Evolutionary conservation across 1,284 basidiomycete genomes (phyloP), one percentile per base, ranked within the genome.

Genomic region (Phlebopus sp.): DNA sequence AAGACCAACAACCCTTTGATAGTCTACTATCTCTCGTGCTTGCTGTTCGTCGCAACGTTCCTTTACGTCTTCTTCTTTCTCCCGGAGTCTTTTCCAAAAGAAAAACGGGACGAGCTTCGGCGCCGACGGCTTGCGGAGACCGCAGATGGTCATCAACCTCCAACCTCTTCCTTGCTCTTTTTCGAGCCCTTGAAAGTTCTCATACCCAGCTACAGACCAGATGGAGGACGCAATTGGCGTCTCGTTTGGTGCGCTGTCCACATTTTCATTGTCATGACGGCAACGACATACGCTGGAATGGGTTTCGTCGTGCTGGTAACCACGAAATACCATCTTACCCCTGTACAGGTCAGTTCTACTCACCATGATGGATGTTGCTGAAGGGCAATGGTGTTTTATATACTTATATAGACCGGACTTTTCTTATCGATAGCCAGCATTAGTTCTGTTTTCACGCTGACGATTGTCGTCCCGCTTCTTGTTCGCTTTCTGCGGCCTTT

Each of bases 71-170:
- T 43, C 9, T 46, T 51, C 13, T 19, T 64, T 21, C 45, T 69
- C 0, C 67, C 69, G 4, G 67, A 71, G 47, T 63, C 68, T 4
- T 62, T 69, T 29, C 48, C 63, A 0, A 46, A 57, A 30, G 56
- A 61, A 27, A 67, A 62, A 37, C 56, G 61, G 36, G 51, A 56
- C 2, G 56, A 51, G n/a, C 49, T 67, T 3, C 52, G 45, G 3
- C 38, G 30, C 29, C 37, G 55, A 37, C 44, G 30, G 6, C 29
- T 15, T 1, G 55, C 52, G 18, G 9, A 37, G 15, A 39, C 48
- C n/a, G 14, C 4, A 3, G 38, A 43, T 4, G 15, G 15, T 18
- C 11, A 6, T 13, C 10, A 37, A 2, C 13, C 30, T 30, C 44
- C 17, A 10, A 25, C 38, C 21, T 14, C 34, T 5, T 3, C 46